Base-by-base conservation (phyloP, 2,329 filamentous ascomycete species). In the Epichloe gansuensis region DNA sequence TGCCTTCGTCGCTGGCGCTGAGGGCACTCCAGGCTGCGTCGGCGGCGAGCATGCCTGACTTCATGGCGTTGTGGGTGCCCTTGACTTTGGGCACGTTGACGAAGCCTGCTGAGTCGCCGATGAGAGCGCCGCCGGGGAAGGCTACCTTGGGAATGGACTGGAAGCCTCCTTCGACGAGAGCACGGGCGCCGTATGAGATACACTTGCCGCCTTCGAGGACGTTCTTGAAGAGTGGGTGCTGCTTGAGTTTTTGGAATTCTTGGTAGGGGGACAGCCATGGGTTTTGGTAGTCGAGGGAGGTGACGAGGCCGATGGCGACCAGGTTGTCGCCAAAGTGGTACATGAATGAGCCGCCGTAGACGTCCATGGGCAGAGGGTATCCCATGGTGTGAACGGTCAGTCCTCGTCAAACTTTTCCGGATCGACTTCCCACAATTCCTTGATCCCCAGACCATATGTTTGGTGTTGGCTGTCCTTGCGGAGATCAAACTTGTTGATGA, bases 271-370 rank as follows among this genome's bases (percentile, higher is more conserved):
- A 93, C 52, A 97, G 72, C 89, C 91, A 98, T 0, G 93, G 93
- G 70, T 98, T 98, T 43, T 88, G 78, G 68, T 98, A 98, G 74
- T 98, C 93, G 51, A 98, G 78, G 25, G 91, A 91, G 39, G 94
- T 87, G 11, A 98, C 93, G 17, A 97, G 76, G 25, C 93, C 93
- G 52, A 98, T 77, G 59, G 84, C 90, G 55, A 98, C 91, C 62
- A 97, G 80, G 69, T 97, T 98, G 62, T 98, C 91, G 39, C 91
- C 93, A 69, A 97, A 98, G 69, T 98, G 93, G 65, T 98, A 98
- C 88, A 98, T 91, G 84, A 90, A 98, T n/a, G 88, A 90, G 59
- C 93, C 93, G 59, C 93, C 93, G 66, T 98, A 98, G 8, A 91
- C 93, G 65, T 97, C 86, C 61, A 77, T 81, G 15, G 89, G 81